Evolutionary conservation across 768 basidiomycete species (phyloP), one percentile per base, ranked within the genome.

Genomic region (Lentinula aciculospora): DNA sequence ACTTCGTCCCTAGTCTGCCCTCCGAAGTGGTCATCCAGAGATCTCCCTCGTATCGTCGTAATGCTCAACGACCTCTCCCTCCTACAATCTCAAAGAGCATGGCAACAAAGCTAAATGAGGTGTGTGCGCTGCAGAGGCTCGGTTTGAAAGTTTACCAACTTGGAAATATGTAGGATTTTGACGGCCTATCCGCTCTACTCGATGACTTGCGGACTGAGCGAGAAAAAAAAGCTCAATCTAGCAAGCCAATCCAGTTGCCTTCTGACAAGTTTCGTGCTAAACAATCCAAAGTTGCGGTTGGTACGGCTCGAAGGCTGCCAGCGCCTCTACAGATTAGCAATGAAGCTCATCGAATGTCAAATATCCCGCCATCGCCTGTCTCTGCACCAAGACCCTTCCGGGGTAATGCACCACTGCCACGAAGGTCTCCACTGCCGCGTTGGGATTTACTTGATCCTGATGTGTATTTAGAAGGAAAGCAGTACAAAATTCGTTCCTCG

Each of bases 391-490:
- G 39, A 42, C 53, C 53, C 3, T 54, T 39, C 6, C 34, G 53
- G 23, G 53, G 53, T 15, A 34, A 54, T 54, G 40, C 23, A 0
- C 53, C 53, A 8, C 28, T 54, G 13, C 53, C 53, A n/a, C 53
- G 29, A 25, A 54, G 53, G 25, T 23, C 36, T 39, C 53, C 53
- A 12, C 28, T 54, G 21, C 53, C 53, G 4, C 53, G 53, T 8
- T 54, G 53, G 53, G 53, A 54, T 8, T 31, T 54, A 23, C 39
- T 31, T 28, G 53, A 54, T 54, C 53, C 53, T 8, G 53, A 54
- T 17, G 53, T 54, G 1, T 54, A 39, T 19, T 37, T 54, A 17
- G 53, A 54, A 28, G 53, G 53, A 15, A 54, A 54, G 25, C 53
- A 54, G 25, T 48, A 57, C 29, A 48, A 57, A 25, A 27, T 51